Evolutionary conservation across 306 rosid genomes (phyloP).

Genomic region (Cucurbita moschata): DNA sequence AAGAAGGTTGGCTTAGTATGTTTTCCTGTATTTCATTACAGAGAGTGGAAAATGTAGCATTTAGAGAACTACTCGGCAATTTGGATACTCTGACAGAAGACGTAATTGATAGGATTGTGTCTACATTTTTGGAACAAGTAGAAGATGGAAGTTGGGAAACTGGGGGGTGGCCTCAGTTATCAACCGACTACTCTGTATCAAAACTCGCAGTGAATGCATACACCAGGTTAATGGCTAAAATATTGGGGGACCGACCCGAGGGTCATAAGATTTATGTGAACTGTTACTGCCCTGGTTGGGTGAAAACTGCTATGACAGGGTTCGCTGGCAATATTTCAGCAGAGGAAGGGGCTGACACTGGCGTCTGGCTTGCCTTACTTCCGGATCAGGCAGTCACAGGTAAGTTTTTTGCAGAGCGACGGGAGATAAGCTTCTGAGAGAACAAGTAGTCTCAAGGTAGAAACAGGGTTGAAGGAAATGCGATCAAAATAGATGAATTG

Average conservation of each 20-base stretch:
- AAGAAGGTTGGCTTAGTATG: too few relatives aligned
- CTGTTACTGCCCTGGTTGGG: conserved; percentile 89
- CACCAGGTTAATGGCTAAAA: conserved; percentile 54
- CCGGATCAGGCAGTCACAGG: conserved; percentile 64
- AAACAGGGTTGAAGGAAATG: not conserved
- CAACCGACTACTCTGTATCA: conserved; percentile 69
- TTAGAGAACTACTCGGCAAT: conserved; percentile 47
- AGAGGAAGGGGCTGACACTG: conserved; percentile 89
- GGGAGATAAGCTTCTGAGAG: conserved; percentile 50
- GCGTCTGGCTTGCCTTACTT: conserved; percentile 80
- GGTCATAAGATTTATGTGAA: conserved; percentile 64
- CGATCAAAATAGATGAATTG: too few relatives aligned
- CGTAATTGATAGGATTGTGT: conserved; percentile 31
- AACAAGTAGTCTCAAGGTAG: not conserved
- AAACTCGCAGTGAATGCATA: conserved; percentile 70
- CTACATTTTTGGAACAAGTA: conserved; percentile 52
- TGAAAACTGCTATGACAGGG: conserved; percentile 82
- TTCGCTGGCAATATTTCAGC: conserved; percentile 64
- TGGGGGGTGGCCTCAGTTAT: conserved; percentile 70
- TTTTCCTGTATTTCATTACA: conserved; percentile 8
- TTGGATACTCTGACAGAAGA: conserved; percentile 43
- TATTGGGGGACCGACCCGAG: conserved; percentile 35
- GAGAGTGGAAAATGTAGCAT: conserved; percentile 39
- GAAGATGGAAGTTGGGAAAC: conserved; percentile 70
- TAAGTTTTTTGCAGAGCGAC: conserved; percentile 74